These are phyloP conservation scores for Trichoderma gracile DNA, from an alignment of 2,329 filamentous ascomycete genomes.

Conservation along the genomic window DNA sequence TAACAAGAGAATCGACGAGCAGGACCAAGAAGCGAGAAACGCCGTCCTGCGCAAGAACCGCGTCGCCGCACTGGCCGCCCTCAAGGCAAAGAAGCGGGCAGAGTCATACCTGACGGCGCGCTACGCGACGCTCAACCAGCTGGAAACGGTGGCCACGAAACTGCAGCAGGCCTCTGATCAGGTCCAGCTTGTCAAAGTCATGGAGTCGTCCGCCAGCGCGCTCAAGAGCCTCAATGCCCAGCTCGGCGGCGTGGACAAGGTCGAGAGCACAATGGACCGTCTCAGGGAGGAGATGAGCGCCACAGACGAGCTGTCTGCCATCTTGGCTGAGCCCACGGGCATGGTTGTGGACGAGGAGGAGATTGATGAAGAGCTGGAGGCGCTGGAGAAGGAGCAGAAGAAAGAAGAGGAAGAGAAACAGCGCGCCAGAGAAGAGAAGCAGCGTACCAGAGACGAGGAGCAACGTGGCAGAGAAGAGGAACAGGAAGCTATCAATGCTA, in stretches of 20 bases:
- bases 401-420: constrained; percentile 55
- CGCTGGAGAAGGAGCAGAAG: constrained; percentile 63
- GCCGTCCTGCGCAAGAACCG: constrained; percentile 74
- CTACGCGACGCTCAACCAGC: constrained; percentile 71
- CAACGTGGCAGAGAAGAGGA: constrained; percentile 8
- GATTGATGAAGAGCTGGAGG: constrained; percentile 84
- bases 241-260: constrained; percentile 73
- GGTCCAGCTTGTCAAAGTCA: constrained; percentile 77
- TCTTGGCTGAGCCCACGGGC: constrained; percentile 65
- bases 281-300: constrained; percentile 78
- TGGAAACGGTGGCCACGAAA: constrained; percentile 79
- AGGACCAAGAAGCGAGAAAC: constrained; percentile 65
- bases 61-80: constrained; percentile 71
- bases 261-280: constrained; percentile 73
- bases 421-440: constrained; percentile 32
- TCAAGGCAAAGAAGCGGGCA: constrained; percentile 79
- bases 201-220: constrained; percentile 75
- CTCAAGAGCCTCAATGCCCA: constrained; percentile 72
- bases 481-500: constrained; percentile 47
- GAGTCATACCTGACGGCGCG: constrained; percentile 73
- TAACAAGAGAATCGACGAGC: constrained; percentile 63
- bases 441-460: constrained; percentile 33
- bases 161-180: constrained; percentile 86
- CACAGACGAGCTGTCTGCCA: constrained; percentile 77
- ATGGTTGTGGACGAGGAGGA: constrained; percentile 71